A percentile compares a stretch with the other conserved stretches of the same genome.
Conservation (phyloP, 495 filamentous ascomycete genomes). For the Diplogelasinospora grovesii region DNA sequence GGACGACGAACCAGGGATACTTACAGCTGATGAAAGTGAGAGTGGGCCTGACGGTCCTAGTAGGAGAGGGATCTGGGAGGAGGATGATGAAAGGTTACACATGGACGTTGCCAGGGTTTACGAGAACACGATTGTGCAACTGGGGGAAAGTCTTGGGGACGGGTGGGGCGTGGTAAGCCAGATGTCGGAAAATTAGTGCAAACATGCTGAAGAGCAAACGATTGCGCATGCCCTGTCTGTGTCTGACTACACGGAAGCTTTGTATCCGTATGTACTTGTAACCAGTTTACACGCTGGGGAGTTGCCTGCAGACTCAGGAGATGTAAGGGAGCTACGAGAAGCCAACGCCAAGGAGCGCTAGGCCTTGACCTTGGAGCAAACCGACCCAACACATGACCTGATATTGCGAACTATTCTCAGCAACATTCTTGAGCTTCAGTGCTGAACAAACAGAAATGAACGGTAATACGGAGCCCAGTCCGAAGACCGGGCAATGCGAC, state of each 20-base stretch:
- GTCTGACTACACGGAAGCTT: neutral
- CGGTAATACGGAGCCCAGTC: too few relatives aligned
- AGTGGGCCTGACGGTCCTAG: constrained; percentile 7
- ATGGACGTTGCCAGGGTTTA: constrained; percentile 73
- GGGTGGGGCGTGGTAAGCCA: constrained; percentile 8
- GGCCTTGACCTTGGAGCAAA: too few relatives aligned
- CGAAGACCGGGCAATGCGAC: constrained; percentile 1
- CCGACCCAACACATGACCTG: too few relatives aligned
- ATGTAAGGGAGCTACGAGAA: too few relatives aligned
- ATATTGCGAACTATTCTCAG: too few relatives aligned
- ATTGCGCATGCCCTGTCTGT: neutral
- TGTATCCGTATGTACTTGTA: neutral
- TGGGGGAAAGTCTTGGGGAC: constrained; percentile 54
- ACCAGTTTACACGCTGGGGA: too few relatives aligned
- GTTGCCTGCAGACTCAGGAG: too few relatives aligned
- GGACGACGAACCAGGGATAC: constrained; percentile 27
- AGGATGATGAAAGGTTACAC: constrained; percentile 35
- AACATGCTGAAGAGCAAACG: neutral
- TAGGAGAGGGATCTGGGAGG: constrained; percentile 27
- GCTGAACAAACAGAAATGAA: too few relatives aligned
- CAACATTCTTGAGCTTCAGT: too few relatives aligned
- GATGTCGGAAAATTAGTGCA: constrained; percentile 10
- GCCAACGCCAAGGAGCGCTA: too few relatives aligned
- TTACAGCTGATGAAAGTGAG: constrained; percentile 29
- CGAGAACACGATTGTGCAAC: constrained; percentile 65